Conservation (phyloP, 2,329 filamentous ascomycete genomes). For the Diaporthe velutina region DNA sequence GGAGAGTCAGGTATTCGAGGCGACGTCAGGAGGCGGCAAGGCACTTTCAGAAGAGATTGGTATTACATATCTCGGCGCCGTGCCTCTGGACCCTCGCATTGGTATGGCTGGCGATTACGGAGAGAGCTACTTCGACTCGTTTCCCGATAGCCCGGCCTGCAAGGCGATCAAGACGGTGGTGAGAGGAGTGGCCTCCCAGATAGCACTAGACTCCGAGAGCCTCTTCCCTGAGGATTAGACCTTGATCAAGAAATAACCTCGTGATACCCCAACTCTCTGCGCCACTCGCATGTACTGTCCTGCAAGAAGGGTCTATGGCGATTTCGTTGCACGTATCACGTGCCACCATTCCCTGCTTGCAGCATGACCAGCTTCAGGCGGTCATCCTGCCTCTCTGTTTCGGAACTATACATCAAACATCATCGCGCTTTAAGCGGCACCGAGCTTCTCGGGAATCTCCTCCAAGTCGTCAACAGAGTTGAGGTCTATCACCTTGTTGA, state of each 20-base stretch:
- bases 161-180: slow-evolving; percentile 86
- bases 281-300: slow-evolving; percentile 21
- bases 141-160: slow-evolving; percentile 92
- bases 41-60: slow-evolving; percentile 86
- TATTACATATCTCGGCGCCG: slow-evolving; percentile 89
- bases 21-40: slow-evolving; percentile 89
- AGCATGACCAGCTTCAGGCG: not conserved
- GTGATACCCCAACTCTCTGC: slow-evolving; percentile 35
- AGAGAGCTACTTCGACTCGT: slow-evolving; percentile 96
- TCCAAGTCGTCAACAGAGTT: slow-evolving; percentile 84
- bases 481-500: slow-evolving; percentile 89
- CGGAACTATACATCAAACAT: not conserved
- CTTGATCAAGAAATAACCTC: slow-evolving; percentile 8
- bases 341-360: not conserved
- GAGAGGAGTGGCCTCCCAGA: slow-evolving; percentile 73
- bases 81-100: slow-evolving; percentile 93
- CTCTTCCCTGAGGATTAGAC: slow-evolving; percentile 59
- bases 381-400: slow-evolving; percentile 7
- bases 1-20: slow-evolving; percentile 86
- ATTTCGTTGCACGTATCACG: not conserved
- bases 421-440: slow-evolving; percentile 46
- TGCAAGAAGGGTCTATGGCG: not conserved
- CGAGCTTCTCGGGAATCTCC: slow-evolving; percentile 78
- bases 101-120: slow-evolving; percentile 98
- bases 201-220: slow-evolving; percentile 72